Evolutionary conservation across 2,329 filamentous ascomycete species (phyloP).

Genomic region (Teratosphaeria viscida): DNA sequence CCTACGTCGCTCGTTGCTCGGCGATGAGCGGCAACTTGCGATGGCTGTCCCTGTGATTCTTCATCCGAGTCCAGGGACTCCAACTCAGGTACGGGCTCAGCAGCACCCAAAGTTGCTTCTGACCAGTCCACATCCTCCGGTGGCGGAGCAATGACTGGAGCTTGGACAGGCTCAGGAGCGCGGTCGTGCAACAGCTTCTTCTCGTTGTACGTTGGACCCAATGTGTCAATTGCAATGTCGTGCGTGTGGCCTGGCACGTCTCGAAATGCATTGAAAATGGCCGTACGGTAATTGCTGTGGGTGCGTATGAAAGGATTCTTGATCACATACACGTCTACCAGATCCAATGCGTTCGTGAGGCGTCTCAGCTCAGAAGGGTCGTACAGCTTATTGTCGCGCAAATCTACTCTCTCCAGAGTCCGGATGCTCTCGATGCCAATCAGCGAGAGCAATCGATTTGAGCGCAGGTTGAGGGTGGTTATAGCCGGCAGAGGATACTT

Average conservation of each 20-base stretch:
- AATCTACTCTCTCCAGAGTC: constrained; percentile 78
- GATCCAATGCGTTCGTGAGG: constrained; percentile 79
- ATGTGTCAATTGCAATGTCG: constrained; percentile 80
- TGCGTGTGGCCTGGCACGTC: constrained; percentile 80
- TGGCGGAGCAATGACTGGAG: constrained; percentile 66
- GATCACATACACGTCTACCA: constrained; percentile 84
- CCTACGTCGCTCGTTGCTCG: constrained; percentile 22
- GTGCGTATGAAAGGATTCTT: constrained; percentile 88
- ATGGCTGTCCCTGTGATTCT: constrained; percentile 4
- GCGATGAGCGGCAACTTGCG: constrained; percentile 10
- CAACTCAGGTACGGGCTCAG: constrained; percentile 1
- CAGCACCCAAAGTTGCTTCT: constrained; percentile 1
- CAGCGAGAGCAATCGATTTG: constrained; percentile 76
- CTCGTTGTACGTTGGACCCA: constrained; percentile 74
- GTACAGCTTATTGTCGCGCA: constrained; percentile 82
- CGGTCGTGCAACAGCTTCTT: constrained; percentile 75
- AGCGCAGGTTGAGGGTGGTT: constrained; percentile 80
- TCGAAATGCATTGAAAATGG: constrained; percentile 93
- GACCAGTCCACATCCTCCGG: constrained; percentile 47
- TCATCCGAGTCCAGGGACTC: not conserved
- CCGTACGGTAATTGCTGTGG: constrained; percentile 73
- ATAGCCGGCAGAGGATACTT: constrained; percentile 86
- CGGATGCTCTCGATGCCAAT: constrained; percentile 82
- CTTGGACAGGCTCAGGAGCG: constrained; percentile 61
- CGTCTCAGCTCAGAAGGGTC: constrained; percentile 86